Base-by-base conservation (phyloP, 2,329 filamentous ascomycete genomes). In the Thielaviopsis populi region DNA sequence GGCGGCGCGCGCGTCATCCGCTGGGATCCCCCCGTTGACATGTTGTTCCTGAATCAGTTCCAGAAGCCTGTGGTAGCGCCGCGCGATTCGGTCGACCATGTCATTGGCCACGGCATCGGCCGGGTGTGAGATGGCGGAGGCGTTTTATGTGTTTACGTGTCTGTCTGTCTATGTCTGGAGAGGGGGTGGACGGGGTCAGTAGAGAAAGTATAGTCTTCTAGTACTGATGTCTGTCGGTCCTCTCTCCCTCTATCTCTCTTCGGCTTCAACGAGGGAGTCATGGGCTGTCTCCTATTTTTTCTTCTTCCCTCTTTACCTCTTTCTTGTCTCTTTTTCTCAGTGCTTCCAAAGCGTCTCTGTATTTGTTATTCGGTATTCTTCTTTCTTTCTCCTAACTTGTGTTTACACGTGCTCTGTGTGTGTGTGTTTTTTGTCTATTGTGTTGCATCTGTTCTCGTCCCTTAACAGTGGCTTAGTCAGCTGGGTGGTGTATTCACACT, bases 1-100 rank as follows among this genome's bases (percentile, higher is more conserved):
- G 65, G 58, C 40, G 75, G 68, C 0, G 73, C 74, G 65, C 71
- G 73, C 43, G 69, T 69, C 6, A 79, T 86, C 61, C 77, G 81
- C 17, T 84, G 81, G 74, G 78, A 66, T 4, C 61, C 64, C 3
- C 58, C 64, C 2, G 59, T 63, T 11, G 61, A 54, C 17, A 15
- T 41, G 41, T 42, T 41, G 41, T 42, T 58, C n/a, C 19, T 27
- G 8, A 37, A 50, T 27, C 40, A 46, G 22, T 30, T 59, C 33
- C 61, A 63, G 37, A 63, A 63, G 11, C 48, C 48, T 11, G 19
- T 37, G 6, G n/a, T 58, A 13, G n/a, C 37, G 53, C 53, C 37
- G 53, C 53, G 61, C n/a, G 61, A 63, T 15, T 30, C 48, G 24
- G 33, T 63, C 3, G 61, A 58, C 5, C 61, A 63, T 22, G 61